These are phyloP conservation scores for Mucor piriformis DNA, from an alignment of 371 early-diverging fungal species.

Conservation along the genomic window DNA sequence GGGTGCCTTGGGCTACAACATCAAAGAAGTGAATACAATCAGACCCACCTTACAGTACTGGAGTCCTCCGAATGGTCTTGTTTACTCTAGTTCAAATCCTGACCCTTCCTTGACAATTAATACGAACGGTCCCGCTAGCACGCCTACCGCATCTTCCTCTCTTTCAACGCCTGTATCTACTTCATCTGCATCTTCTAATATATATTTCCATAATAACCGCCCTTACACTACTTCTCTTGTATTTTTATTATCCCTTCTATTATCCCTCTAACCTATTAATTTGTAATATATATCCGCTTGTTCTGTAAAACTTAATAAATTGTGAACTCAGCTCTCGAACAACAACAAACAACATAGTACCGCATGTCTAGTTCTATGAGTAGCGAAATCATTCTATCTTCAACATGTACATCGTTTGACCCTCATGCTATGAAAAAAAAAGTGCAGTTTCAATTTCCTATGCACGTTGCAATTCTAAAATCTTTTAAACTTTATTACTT, in stretches of 20 bases:
- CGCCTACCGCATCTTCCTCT: constrained; percentile 19
- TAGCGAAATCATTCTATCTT: no score
- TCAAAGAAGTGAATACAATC: constrained; percentile 5
- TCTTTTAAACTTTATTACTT: background rate
- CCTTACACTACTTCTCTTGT: background rate
- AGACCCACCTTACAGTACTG: constrained; percentile 34
- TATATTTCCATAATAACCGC: background rate
- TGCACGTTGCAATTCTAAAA: background rate
- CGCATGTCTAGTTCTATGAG: no score
- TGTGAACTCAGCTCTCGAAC: no score
- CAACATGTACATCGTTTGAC: no score
- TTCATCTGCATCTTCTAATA: background rate
- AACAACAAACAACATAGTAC: no score
- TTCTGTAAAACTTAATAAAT: no score
- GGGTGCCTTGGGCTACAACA: constrained; percentile 46
- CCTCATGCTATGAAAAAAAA: no score
- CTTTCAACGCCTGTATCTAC: constrained; percentile 7
- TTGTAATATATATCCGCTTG: background rate
- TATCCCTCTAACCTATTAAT: background rate
- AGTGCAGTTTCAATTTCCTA: no score
- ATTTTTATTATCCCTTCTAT: constrained; percentile 4
- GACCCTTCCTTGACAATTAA: constrained; percentile 26
- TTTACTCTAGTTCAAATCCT: constrained; percentile 33
- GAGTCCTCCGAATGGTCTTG: constrained; percentile 30
- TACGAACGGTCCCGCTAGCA: constrained; percentile 32